Conservation (phyloP, 2,329 filamentous ascomycete genomes). For the Colletotrichum chrysophilum region DNA sequence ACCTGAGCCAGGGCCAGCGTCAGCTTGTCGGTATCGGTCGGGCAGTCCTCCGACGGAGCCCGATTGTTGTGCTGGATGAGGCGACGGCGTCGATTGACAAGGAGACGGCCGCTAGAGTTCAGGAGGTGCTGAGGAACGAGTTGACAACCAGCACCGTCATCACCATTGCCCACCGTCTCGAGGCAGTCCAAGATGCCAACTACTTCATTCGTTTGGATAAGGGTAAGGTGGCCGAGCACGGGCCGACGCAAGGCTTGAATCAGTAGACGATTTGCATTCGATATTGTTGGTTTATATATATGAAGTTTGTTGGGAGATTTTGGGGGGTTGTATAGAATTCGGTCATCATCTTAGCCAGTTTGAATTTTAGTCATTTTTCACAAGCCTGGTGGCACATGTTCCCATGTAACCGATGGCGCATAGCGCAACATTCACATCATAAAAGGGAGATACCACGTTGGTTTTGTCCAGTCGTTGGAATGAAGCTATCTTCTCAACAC, state of each 20-base stretch:
- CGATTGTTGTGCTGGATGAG: slow-evolving; percentile 68
- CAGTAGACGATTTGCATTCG: not conserved
- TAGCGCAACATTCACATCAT: not conserved
- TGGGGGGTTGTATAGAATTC: not conserved
- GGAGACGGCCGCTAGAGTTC: slow-evolving; percentile 62
- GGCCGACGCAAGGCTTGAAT: slow-evolving; percentile 35
- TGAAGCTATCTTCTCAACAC: not conserved
- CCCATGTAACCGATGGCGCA: not conserved
- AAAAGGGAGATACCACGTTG: not conserved
- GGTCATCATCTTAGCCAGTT: not conserved
- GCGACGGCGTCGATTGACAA: slow-evolving; percentile 69
- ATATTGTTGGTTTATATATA: not conserved
- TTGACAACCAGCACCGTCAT: slow-evolving; percentile 64
- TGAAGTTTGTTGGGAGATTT: not conserved
- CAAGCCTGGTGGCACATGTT: not conserved
- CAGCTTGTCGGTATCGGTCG: slow-evolving; percentile 67
- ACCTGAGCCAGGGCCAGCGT: slow-evolving; percentile 66
- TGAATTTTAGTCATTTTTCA: not conserved
- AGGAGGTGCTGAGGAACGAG: slow-evolving; percentile 61
- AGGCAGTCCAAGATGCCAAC: slow-evolving; percentile 64
- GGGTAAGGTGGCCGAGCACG: slow-evolving; percentile 55
- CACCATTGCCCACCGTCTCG: slow-evolving; percentile 69
- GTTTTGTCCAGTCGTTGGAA: not conserved
- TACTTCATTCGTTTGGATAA: slow-evolving; percentile 59
- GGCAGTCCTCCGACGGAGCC: slow-evolving; percentile 64